phyloP scores from a whole-genome alignment of 768 basidiomycete species.

The Suillus luteus region DNA sequence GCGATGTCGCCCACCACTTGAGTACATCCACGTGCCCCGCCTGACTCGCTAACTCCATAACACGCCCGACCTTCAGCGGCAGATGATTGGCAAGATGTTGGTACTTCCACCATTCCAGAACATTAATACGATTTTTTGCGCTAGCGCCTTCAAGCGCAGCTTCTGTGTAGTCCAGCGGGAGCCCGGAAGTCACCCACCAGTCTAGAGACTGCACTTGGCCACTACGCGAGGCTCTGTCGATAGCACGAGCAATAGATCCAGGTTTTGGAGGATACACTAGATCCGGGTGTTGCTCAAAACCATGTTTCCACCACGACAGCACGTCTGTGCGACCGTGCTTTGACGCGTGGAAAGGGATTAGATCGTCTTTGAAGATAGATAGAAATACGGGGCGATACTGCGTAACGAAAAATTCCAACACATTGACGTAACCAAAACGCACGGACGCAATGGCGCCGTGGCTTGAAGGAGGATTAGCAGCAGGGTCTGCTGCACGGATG shows the following conservation, averaged over 20 bases:
- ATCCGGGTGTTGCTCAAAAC: conserved; percentile 59
- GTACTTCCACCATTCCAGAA: conserved; percentile 83
- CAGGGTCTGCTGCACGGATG: conserved; percentile 62
- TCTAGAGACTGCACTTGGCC: conserved; percentile 75
- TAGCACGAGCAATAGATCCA: conserved; percentile 61
- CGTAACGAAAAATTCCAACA: conserved; percentile 73
- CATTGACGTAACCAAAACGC: conserved; percentile 73
- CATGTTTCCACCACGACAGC: conserved; percentile 82
- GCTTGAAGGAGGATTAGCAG: conserved; percentile 60
- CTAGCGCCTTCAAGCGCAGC: conserved; percentile 80
- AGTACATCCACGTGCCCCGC: conserved; percentile 75
- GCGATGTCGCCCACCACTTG: conserved; percentile 84
- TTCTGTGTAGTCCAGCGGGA: conserved; percentile 74
- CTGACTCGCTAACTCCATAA: conserved; percentile 83
- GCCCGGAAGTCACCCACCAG: conserved; percentile 77
- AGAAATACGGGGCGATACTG: conserved; percentile 67
- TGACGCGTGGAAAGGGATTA: conserved; percentile 79
- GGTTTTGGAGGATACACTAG: conserved; percentile 56
- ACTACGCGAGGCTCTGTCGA: conserved; percentile 78
- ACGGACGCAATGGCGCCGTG: conserved; percentile 67
- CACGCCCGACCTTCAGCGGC: conserved; percentile 78
- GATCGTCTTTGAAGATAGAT: conserved; percentile 61
- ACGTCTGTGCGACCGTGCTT: conserved; percentile 70
- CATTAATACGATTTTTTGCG: conserved; percentile 71
- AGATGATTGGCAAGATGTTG: conserved; percentile 51